Conservation (phyloP, 1,284 basidiomycete species). For the Papiliotrema nemorosa region DNA sequence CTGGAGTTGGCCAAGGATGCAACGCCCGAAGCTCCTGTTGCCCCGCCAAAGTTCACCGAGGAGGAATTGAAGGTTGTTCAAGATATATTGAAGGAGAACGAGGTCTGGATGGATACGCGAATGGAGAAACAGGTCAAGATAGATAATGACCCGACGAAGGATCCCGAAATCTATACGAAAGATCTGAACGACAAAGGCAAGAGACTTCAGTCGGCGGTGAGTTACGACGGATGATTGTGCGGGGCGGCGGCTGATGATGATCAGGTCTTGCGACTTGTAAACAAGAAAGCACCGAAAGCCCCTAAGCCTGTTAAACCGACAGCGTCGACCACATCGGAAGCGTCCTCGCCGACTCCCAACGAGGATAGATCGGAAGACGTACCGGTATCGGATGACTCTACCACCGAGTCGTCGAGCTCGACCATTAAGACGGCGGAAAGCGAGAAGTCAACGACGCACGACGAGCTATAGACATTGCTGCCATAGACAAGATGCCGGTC, state of each 20-base stretch:
- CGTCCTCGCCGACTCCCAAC: neutral
- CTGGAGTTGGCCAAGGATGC: conserved; percentile 53
- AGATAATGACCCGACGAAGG: conserved; percentile 61
- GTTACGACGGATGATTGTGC: too few relatives aligned
- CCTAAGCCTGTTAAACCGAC: conserved; percentile 14
- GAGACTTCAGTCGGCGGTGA: conserved; percentile 69
- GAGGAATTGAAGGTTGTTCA: conserved; percentile 77
- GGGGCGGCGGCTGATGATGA: too few relatives aligned
- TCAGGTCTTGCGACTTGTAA: conserved; percentile 28
- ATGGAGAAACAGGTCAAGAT: conserved; percentile 71
- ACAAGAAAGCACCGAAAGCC: conserved; percentile 28
- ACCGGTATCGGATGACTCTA: too few relatives aligned
- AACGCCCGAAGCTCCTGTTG: conserved; percentile 48
- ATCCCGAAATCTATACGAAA: conserved; percentile 72
- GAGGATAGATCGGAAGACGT: neutral
- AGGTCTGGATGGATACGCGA: conserved; percentile 71
- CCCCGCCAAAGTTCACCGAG: conserved; percentile 70
- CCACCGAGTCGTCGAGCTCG: too few relatives aligned
- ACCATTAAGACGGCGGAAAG: neutral
- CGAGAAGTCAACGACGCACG: neutral
- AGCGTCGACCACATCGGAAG: neutral
- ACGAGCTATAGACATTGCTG: neutral
- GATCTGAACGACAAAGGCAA: conserved; percentile 80
- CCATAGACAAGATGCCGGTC: too few relatives aligned
- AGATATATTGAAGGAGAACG: conserved; percentile 68